These are phyloP conservation scores for Azolla pinnata DNA, from an alignment of 75 land plant genomes.

Conservation along the genomic window DNA sequence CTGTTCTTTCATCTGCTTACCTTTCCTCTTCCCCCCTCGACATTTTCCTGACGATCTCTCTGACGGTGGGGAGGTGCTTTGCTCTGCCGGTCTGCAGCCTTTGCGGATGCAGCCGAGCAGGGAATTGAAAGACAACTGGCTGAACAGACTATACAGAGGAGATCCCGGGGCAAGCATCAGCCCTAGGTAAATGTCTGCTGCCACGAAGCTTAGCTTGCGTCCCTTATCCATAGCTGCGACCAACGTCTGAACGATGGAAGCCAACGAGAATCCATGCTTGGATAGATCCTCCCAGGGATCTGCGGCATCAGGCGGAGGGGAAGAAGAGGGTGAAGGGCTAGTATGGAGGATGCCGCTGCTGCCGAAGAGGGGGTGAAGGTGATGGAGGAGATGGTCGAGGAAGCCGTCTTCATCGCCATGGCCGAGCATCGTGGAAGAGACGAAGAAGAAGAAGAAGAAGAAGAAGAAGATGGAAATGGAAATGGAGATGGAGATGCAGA, in stretches of 20 bases:
- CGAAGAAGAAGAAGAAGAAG: too few relatives aligned
- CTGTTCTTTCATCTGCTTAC: too few relatives aligned
- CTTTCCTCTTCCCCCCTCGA: constrained; percentile 4
- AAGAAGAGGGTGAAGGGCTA: constrained; percentile 45
- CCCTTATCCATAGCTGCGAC: constrained; percentile 35
- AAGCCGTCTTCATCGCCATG: too few relatives aligned
- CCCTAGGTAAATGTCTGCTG: constrained; percentile 42
- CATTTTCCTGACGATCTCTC: constrained; percentile 3
- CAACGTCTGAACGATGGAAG: constrained; percentile 19
- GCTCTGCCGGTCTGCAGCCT: constrained; percentile 13
- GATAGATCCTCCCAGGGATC: constrained; percentile 4
- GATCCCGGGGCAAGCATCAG: constrained; percentile 39
- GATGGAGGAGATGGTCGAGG: too few relatives aligned
- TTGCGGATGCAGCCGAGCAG: constrained; percentile 40
- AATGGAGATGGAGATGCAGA: too few relatives aligned
- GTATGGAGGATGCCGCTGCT: constrained; percentile 1
- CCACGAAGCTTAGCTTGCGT: constrained; percentile 17
- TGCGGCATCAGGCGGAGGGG: constrained; percentile 29
- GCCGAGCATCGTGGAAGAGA: too few relatives aligned
- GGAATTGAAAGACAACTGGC: constrained; percentile 44
- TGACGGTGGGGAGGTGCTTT: not conserved
- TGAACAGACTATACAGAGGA: constrained; percentile 54
- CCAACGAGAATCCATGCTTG: not conserved
- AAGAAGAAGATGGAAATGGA: too few relatives aligned
- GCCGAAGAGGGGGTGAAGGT: too few relatives aligned